phyloP scores from a whole-genome alignment of 2,329 filamentous ascomycete genomes.

The Elsinoe fawcettii region DNA sequence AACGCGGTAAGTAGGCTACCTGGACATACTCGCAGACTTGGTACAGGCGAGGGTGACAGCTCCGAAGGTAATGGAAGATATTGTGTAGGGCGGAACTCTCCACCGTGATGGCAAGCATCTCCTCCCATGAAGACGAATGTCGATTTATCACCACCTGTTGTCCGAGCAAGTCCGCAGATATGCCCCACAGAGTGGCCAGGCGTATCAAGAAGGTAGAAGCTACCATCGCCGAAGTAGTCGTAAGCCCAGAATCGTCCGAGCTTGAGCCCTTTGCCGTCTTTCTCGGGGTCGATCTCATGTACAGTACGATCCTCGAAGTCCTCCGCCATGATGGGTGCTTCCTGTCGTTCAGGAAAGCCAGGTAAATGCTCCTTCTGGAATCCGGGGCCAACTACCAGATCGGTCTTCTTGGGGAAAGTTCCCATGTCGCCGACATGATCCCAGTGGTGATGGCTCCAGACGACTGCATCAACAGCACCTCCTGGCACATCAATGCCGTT shows the following conservation, averaged over 20 bases:
- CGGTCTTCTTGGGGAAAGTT: conserved; percentile 36
- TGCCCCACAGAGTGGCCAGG: conserved; percentile 48
- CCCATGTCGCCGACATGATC: conserved; percentile 35
- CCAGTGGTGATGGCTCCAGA: conserved; percentile 32
- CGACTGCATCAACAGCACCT: conserved; percentile 27
- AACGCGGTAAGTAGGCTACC: conserved; percentile 36
- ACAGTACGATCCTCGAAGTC: conserved; percentile 36
- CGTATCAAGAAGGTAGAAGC: conserved; percentile 48
- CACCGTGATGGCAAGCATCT: conserved; percentile 41
- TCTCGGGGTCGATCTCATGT: conserved; percentile 30
- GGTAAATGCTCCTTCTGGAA: conserved; percentile 38
- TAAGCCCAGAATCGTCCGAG: conserved; percentile 41
- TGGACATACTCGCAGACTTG: conserved; percentile 29
- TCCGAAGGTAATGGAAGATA: conserved; percentile 34
- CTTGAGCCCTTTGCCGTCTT: conserved; percentile 29
- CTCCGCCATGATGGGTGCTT: conserved; percentile 34
- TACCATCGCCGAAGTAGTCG: conserved; percentile 51
- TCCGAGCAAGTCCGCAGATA: conserved; percentile 44
- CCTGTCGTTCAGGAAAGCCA: conserved; percentile 37
- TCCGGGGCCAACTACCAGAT: conserved; percentile 42
- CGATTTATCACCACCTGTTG: conserved; percentile 24
- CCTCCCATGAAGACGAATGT: conserved; percentile 46
- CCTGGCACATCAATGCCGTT: conserved; percentile 33
- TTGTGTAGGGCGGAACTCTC: conserved; percentile 39
- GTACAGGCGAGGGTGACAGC: conserved; percentile 30